Conservation (phyloP, 305 asterid species). For the Rubia balearica region DNA sequence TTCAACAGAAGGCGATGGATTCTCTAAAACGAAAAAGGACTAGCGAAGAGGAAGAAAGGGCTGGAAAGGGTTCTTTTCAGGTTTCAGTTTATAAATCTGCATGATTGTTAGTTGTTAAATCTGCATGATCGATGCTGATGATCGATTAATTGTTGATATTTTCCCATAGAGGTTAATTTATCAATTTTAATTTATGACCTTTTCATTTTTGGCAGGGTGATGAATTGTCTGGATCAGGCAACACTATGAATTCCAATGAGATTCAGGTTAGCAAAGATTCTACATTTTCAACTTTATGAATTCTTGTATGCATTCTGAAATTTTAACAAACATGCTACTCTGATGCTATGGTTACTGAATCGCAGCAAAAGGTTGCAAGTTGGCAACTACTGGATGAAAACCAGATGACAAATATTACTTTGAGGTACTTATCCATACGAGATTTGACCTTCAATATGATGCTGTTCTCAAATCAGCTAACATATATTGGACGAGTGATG, state of each 20-base stretch:
- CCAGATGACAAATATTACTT: slow-evolving; percentile 34
- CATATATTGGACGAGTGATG: neutral
- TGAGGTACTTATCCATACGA: slow-evolving; percentile 15
- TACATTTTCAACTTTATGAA: neutral
- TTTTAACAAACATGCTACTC: neutral
- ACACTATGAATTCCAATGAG: slow-evolving; percentile 37
- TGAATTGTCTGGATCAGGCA: slow-evolving; percentile 48
- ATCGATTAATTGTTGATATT: neutral
- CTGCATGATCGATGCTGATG: neutral
- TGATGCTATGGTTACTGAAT: slow-evolving; percentile 11
- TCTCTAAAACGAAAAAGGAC: neutral
- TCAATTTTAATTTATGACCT: neutral
- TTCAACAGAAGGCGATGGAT: neutral
- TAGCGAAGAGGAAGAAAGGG: neutral
- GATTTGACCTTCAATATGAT: neutral
- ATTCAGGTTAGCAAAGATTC: slow-evolving; percentile 39
- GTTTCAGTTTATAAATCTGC: neutral
- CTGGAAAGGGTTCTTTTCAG: neutral
- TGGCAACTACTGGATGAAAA: slow-evolving; percentile 37
- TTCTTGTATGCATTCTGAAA: neutral
- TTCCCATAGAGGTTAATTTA: neutral
- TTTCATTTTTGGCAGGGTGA: slow-evolving; percentile 46
- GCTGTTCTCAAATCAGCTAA: neutral
- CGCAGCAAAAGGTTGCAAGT: slow-evolving; percentile 34
- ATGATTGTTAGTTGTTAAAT: too few relatives aligned